phyloP scores from a whole-genome alignment of 2,329 filamentous ascomycete genomes.

The Trichoderma gracile region DNA sequence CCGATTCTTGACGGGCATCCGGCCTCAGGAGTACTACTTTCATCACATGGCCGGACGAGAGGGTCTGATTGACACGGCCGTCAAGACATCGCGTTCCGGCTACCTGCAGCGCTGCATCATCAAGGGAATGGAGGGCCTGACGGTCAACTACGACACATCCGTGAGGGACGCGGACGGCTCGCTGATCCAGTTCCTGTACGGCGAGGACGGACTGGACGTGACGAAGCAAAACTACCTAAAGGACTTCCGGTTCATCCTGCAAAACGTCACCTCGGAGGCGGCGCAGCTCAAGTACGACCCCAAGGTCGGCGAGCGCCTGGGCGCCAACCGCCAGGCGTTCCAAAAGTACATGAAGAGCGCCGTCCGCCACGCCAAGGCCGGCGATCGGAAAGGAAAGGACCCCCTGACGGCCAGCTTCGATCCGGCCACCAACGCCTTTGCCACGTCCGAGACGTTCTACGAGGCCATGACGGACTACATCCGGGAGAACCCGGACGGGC shows the following conservation, averaged over 20 bases:
- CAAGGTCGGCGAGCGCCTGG: constrained; percentile 48
- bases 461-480: constrained; percentile 72
- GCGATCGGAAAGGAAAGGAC: constrained; percentile 63
- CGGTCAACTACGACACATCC: constrained; percentile 89
- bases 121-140: constrained; percentile 96
- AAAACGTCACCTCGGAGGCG: constrained; percentile 80
- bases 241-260: constrained; percentile 85
- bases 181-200: constrained; percentile 92
- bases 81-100: constrained; percentile 95
- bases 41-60: constrained; percentile 99
- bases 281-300: constrained; percentile 70
- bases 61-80: constrained; percentile 96
- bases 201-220: constrained; percentile 92
- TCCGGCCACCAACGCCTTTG: constrained; percentile 76
- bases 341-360: constrained; percentile 81
- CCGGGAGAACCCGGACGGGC: constrained; percentile 69
- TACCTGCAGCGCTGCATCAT: constrained; percentile 96
- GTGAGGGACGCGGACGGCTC: constrained; percentile 93
- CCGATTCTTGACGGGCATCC: constrained; percentile 95
- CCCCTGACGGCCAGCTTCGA: constrained; percentile 73
- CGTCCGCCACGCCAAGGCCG: constrained; percentile 67
- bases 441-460: constrained; percentile 86
- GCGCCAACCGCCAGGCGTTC: constrained; percentile 58
- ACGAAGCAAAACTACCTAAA: constrained; percentile 90
- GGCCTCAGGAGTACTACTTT: constrained; percentile 98